Conservation (phyloP, 2,329 filamentous ascomycete species). For the Paecilomyces dactylethromorphus region DNA sequence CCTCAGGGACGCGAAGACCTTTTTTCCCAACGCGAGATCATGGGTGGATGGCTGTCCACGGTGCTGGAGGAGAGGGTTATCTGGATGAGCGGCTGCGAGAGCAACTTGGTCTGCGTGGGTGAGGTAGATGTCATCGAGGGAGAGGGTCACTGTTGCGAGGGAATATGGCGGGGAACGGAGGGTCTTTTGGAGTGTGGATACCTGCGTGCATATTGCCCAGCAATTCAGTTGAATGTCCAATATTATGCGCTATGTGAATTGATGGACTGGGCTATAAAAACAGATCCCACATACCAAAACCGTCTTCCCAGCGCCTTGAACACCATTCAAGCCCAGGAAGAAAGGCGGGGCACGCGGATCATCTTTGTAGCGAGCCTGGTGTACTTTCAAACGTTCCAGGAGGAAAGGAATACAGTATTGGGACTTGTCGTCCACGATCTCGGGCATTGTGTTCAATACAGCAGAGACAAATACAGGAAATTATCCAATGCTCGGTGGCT, state of each 20-base stretch:
- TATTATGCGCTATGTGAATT: no score
- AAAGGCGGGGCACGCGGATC: constrained; percentile 54
- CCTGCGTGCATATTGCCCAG: constrained; percentile 24
- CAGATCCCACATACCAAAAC: constrained; percentile 54
- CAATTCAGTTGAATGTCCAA: background rate
- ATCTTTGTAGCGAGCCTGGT: constrained; percentile 37
- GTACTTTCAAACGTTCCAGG: constrained; percentile 50
- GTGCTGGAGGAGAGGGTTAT: constrained; percentile 71
- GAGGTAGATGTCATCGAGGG: constrained; percentile 87
- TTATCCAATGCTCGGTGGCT: background rate
- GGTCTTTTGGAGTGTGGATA: constrained; percentile 57
- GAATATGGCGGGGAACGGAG: constrained; percentile 53
- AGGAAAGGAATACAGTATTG: constrained; percentile 73
- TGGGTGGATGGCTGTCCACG: constrained; percentile 81
- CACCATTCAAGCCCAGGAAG: constrained; percentile 81
- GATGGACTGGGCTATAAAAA: background rate
- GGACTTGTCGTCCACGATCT: constrained; percentile 70
- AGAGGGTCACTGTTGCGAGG: constrained; percentile 63
- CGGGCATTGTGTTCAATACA: constrained; percentile 32
- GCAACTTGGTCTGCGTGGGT: constrained; percentile 60
- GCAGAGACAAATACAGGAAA: background rate
- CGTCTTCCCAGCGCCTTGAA: constrained; percentile 90
- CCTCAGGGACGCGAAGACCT: constrained; percentile 57
- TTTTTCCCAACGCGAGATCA: constrained; percentile 59
- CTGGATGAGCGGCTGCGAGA: constrained; percentile 58